phyloP scores from a whole-genome alignment of 106 monocot species.

The Dendrobium officinale region DNA sequence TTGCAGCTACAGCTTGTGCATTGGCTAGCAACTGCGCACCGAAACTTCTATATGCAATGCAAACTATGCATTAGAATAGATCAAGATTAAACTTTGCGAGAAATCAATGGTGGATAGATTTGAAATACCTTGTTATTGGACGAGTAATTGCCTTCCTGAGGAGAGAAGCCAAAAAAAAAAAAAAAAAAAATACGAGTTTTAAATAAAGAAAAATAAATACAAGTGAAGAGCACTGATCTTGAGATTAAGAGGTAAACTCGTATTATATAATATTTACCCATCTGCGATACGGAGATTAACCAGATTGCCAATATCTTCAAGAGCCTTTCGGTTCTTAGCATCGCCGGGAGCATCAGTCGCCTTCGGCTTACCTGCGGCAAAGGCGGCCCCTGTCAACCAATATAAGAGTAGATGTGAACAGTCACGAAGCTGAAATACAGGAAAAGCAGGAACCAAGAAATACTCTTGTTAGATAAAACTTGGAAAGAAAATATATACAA shows the following conservation, averaged over 20 bases:
- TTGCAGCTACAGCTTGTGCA: constrained; percentile 25
- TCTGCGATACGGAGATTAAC: constrained; percentile 10
- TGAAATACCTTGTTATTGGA: constrained; percentile 16
- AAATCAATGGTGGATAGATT: neutral
- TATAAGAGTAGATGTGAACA: neutral
- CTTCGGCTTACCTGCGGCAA: constrained; percentile 12
- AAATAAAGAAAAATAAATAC: no score
- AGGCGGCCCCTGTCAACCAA: neutral
- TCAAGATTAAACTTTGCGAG: neutral
- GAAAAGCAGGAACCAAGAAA: no score
- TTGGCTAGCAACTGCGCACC: constrained; percentile 44
- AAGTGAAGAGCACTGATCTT: no score
- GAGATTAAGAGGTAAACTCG: no score
- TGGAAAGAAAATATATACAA: no score
- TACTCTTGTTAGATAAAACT: no score
- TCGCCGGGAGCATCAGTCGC: constrained; percentile 4
- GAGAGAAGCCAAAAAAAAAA: neutral
- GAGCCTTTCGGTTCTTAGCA: constrained; percentile 16
- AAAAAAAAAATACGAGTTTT: neutral
- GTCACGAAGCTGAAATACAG: no score
- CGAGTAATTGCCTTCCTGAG: constrained; percentile 7
- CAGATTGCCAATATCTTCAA: constrained; percentile 20
- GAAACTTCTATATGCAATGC: constrained; percentile 23
- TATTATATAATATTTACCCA: neutral
- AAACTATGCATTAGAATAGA: neutral